These are phyloP conservation scores for Sugiyamaella valdiviana DNA, from an alignment of 805 yeast species.

Conservation along the genomic window DNA sequence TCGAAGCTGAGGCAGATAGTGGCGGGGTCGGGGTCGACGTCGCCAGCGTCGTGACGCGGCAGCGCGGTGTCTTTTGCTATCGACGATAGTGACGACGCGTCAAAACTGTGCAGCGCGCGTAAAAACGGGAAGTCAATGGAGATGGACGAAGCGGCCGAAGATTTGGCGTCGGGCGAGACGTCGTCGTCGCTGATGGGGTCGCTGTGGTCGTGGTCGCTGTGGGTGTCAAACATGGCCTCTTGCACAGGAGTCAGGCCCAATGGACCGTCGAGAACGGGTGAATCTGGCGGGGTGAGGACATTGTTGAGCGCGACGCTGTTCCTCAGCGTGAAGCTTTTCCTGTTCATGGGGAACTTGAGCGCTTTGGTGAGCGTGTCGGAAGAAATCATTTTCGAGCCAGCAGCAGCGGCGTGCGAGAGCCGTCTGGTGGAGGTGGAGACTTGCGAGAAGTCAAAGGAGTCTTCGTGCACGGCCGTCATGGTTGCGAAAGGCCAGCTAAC, in stretches of 20 bases:
- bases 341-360: not conserved
- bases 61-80: slow-evolving; percentile 10
- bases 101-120: slow-evolving; percentile 31
- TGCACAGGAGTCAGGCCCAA: not conserved
- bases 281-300: slow-evolving; percentile 2
- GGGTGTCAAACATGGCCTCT: not conserved
- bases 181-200: not conserved
- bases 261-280: not conserved
- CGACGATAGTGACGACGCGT: slow-evolving; percentile 24
- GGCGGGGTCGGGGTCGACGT: slow-evolving; percentile 26
- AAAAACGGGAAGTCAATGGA: slow-evolving; percentile 29
- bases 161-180: not conserved
- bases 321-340: not conserved
- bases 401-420: not conserved
- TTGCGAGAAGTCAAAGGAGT: slow-evolving; percentile 2
- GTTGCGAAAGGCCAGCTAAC: not conserved
- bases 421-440: no score
- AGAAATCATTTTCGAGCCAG: not conserved
- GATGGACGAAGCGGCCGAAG: not conserved
- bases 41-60: slow-evolving; percentile 20
- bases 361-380: not conserved
- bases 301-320: not conserved
- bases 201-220: not conserved
- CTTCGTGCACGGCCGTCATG: not conserved
- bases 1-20: slow-evolving; percentile 32